Conservation (phyloP, 2,329 filamentous ascomycete species). For the Magnaporthales sp. region DNA sequence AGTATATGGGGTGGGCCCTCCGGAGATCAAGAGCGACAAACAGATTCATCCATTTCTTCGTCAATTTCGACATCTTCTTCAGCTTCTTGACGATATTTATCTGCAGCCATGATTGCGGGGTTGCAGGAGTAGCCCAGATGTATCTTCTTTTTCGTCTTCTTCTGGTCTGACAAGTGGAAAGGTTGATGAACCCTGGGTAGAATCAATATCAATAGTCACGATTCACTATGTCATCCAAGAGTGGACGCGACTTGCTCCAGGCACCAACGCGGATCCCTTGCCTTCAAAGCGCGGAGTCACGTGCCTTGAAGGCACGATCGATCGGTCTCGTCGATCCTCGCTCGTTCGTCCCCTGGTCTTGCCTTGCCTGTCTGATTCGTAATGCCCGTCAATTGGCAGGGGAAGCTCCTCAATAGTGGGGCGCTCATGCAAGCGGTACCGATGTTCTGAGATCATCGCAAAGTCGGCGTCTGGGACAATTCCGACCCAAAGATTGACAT, state of each 20-base stretch:
- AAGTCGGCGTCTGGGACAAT: background rate
- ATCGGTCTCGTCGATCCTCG: conserved; percentile 6
- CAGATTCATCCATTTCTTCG: conserved; percentile 37
- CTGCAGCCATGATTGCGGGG: background rate
- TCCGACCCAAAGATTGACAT: background rate
- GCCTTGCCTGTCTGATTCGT: background rate
- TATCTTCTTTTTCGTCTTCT: background rate
- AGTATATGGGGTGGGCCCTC: conserved; percentile 4
- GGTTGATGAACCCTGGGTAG: background rate
- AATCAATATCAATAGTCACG: background rate
- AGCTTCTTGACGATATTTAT: conserved; percentile 16
- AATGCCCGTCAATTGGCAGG: conserved; percentile 5
- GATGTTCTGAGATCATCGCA: background rate
- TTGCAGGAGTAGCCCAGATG: background rate
- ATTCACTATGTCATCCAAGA: background rate
- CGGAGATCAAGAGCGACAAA: conserved; percentile 10
- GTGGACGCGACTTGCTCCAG: background rate
- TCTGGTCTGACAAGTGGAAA: background rate
- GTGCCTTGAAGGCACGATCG: background rate
- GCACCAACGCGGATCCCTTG: background rate
- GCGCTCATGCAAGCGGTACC: background rate
- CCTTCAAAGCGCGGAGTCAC: background rate
- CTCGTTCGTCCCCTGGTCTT: background rate
- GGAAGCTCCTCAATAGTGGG: background rate
- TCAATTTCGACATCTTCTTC: conserved; percentile 62